phyloP scores from a whole-genome alignment of 2,329 filamentous ascomycete genomes.

The Triangularia setosa region DNA sequence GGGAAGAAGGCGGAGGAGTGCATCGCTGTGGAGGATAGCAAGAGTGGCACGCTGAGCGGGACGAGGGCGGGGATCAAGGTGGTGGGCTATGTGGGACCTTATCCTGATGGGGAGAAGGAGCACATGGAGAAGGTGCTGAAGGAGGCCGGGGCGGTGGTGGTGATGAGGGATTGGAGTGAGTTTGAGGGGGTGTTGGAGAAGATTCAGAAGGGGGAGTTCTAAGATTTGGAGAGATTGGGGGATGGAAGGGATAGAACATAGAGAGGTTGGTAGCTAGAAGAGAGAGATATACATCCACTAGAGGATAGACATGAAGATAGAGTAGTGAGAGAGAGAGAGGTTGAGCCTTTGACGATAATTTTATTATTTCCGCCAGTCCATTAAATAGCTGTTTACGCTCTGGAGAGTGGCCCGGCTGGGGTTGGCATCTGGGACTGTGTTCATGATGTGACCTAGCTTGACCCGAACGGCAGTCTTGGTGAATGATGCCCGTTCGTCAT shows the following conservation, averaged over 20 bases:
- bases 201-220: conserved; percentile 40
- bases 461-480: conserved; percentile 75
- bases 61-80: conserved; percentile 74
- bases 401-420: conserved; percentile 82
- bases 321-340: background rate
- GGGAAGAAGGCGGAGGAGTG: conserved; percentile 68
- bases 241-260: background rate
- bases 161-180: conserved; percentile 60
- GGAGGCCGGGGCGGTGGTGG: conserved; percentile 57
- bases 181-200: conserved; percentile 46
- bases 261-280: background rate
- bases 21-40: conserved; percentile 84
- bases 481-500: conserved; percentile 35
- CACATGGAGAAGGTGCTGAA: conserved; percentile 61
- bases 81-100: conserved; percentile 82
- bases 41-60: conserved; percentile 72
- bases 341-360: conserved; percentile 7
- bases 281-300: too few relatives aligned
- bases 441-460: conserved; percentile 77
- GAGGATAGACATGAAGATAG: background rate
- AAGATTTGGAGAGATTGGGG: background rate
- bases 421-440: conserved; percentile 72
- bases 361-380: conserved; percentile 49
- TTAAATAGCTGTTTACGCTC: conserved; percentile 86
- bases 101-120: conserved; percentile 56